Conservation (phyloP, 2,329 filamentous ascomycete genomes). For the Cercospora citrullina region DNA sequence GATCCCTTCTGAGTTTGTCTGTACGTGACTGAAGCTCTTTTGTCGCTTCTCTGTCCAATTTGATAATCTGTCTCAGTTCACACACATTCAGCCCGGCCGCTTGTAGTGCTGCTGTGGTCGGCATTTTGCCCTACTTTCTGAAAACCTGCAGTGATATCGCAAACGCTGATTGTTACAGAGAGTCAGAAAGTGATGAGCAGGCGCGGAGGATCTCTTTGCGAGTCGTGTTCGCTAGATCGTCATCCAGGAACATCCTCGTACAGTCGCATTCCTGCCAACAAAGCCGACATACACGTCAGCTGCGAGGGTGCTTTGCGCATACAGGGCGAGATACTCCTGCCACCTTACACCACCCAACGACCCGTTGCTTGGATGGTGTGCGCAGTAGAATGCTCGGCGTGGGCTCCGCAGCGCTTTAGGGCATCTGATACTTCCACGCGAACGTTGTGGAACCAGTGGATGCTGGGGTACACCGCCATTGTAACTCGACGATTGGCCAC, state of each 20-base stretch:
- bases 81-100: conserved; percentile 21
- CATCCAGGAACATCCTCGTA: conserved; percentile 21
- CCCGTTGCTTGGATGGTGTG: background rate
- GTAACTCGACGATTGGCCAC: conserved; percentile 2
- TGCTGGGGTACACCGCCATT: conserved; percentile 15
- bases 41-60: conserved; percentile 27
- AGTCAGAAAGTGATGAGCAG: background rate
- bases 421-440: conserved; percentile 14
- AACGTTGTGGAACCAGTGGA: conserved; percentile 18
- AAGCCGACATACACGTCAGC: conserved; percentile 21
- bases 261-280: conserved; percentile 19
- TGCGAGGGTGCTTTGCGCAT: background rate
- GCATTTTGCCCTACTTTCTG: conserved; percentile 6
- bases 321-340: conserved; percentile 8
- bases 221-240: background rate
- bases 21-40: conserved; percentile 28
- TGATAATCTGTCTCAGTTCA: conserved; percentile 26
- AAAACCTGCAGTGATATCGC: background rate
- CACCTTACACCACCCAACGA: conserved; percentile 5
- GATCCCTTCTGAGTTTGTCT: conserved; percentile 24
- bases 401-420: conserved; percentile 8
- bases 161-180: background rate
- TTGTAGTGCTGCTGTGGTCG: conserved; percentile 18
- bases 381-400: conserved; percentile 10
- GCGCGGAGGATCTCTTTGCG: background rate